Evolutionary conservation across 768 basidiomycete species (phyloP).

Genomic region (Infundibulicybe gibba): DNA sequence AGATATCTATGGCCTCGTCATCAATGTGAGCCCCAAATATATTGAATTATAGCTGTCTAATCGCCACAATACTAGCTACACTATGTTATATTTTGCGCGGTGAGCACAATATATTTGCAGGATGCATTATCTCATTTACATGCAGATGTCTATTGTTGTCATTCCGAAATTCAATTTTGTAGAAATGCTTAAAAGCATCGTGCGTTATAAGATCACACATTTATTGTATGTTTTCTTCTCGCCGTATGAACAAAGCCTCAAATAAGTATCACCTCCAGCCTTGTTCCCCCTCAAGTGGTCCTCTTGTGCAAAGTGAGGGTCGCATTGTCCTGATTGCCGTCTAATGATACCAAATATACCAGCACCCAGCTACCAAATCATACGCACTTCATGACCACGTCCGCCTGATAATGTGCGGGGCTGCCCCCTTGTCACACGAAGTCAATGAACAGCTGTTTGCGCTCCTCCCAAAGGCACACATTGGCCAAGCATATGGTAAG

Average conservation of each 20-base stretch:
- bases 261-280: conserved; percentile 21
- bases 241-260: neutral
- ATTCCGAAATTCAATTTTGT: conserved; percentile 61
- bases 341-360: neutral
- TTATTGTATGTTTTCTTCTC: conserved; percentile 31
- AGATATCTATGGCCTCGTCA: conserved; percentile 68
- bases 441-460: conserved; percentile 44
- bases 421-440: conserved; percentile 55
- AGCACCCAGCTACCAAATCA: conserved; percentile 51
- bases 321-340: neutral
- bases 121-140: neutral
- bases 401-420: conserved; percentile 50
- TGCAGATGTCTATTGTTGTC: conserved; percentile 50
- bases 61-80: conserved; percentile 39
- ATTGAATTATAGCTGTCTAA: neutral
- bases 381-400: conserved; percentile 42
- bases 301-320: conserved; percentile 49
- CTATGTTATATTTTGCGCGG: conserved; percentile 49
- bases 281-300: conserved; percentile 57
- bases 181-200: conserved; percentile 59
- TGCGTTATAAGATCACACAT: conserved; percentile 52
- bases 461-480: conserved; percentile 48
- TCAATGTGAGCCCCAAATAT: conserved; percentile 37
- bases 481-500: conserved; percentile 58
- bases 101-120: conserved; percentile 21